Conservation (phyloP, 768 basidiomycete genomes). For the Russula emetica region DNA sequence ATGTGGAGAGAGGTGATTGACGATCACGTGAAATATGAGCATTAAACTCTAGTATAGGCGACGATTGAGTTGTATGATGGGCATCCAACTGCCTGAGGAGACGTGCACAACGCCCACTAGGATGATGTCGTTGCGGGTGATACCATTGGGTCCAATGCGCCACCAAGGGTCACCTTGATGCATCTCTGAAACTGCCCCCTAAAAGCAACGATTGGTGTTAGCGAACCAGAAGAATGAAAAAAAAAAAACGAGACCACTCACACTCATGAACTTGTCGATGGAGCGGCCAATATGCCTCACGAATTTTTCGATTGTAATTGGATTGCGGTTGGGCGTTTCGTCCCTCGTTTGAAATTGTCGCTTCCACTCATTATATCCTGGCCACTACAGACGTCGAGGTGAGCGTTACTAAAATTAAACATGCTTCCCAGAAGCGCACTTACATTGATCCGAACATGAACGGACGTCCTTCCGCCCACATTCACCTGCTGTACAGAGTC, state of each 20-base stretch:
- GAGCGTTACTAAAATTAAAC: background rate
- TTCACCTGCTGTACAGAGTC: conserved; percentile 19
- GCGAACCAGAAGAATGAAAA: background rate
- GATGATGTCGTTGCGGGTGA: conserved; percentile 22
- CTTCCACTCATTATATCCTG: conserved; percentile 26
- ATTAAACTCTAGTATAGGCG: conserved; percentile 11
- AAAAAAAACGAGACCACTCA: background rate
- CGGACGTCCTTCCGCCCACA: conserved; percentile 26
- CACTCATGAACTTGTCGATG: conserved; percentile 24
- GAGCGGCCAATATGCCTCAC: conserved; percentile 27
- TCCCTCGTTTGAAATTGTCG: conserved; percentile 29
- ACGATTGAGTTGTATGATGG: conserved; percentile 28
- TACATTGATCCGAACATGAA: conserved; percentile 26
- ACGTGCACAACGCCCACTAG: conserved; percentile 26
- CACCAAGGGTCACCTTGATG: conserved; percentile 21
- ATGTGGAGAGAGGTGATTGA: conserved; percentile 1
- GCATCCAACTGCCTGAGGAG: conserved; percentile 29
- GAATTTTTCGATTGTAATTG: conserved; percentile 26
- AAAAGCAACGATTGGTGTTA: background rate
- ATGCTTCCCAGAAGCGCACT: background rate
- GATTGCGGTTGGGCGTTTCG: conserved; percentile 23
- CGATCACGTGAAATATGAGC: background rate
- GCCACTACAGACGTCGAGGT: conserved; percentile 21
- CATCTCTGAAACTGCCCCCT: conserved; percentile 19
- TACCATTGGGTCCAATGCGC: conserved; percentile 25